Conservation (phyloP, 305 asterid genomes). For the Fraxinus albicans region DNA sequence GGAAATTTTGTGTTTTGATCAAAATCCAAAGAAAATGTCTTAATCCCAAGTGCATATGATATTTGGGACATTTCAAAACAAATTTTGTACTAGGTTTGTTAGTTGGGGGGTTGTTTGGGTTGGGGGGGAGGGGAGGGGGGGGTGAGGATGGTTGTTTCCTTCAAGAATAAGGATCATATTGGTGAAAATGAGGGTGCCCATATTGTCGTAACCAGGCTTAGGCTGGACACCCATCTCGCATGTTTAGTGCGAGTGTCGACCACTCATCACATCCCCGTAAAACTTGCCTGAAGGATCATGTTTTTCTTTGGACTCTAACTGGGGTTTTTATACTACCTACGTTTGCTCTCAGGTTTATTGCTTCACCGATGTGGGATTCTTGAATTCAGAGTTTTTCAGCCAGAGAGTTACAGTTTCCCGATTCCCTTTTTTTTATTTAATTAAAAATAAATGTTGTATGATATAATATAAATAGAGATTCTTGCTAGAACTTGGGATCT, state of each 20-base stretch:
- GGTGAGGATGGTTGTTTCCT: not conserved
- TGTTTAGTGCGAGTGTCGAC: slow-evolving; percentile 50
- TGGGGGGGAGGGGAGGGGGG: not conserved
- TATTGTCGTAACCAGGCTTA: slow-evolving; percentile 67
- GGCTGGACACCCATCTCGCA: slow-evolving; percentile 74
- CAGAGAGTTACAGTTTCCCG: not conserved
- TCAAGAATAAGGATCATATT: slow-evolving; percentile 56
- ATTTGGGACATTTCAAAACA: not conserved
- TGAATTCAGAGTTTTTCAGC: not conserved
- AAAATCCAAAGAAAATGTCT: not conserved
- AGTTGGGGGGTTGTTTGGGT: too few relatives aligned
- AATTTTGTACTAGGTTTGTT: too few relatives aligned
- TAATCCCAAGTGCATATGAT: not conserved
- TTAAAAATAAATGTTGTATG: not conserved
- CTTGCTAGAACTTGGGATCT: not conserved
- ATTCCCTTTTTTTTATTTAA: not conserved
- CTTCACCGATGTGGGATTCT: slow-evolving; percentile 38
- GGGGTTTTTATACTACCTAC: not conserved
- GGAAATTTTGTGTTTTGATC: too few relatives aligned
- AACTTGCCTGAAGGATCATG: slow-evolving; percentile 90
- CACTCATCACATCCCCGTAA: slow-evolving; percentile 72
- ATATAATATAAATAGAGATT: not conserved
- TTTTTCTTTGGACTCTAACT: fast-evolving
- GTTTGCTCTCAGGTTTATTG: not conserved
- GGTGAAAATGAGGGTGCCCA: slow-evolving; percentile 47